Evolutionary conservation across 371 early-diverging fungal species (phyloP).

Genomic region (Actinomortierella wolfii): DNA sequence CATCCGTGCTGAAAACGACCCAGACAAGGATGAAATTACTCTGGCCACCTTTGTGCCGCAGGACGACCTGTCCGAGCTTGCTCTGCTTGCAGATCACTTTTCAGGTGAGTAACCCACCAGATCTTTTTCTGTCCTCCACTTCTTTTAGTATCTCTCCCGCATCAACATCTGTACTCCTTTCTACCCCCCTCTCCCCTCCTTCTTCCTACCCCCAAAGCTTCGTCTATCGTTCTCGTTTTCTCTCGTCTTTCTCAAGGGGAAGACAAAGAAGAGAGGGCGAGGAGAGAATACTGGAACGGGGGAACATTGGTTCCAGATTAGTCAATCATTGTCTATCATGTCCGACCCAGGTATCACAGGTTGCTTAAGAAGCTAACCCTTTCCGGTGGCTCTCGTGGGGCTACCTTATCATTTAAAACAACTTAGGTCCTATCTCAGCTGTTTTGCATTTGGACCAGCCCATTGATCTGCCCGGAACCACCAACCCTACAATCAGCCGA

Average conservation of each 20-base stretch:
- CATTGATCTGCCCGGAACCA: slow-evolving; percentile 15
- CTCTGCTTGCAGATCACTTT: slow-evolving; percentile 38
- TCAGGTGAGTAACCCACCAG: slow-evolving; percentile 18
- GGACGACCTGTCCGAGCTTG: slow-evolving; percentile 43
- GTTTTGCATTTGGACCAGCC: slow-evolving; percentile 49
- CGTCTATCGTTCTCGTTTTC: no score
- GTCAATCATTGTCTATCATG: no score
- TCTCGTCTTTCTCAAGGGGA: no score
- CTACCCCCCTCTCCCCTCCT: no score
- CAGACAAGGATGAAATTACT: slow-evolving; percentile 42
- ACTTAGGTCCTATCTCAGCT: slow-evolving; percentile 59
- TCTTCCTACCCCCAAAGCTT: no score
- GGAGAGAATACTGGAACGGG: no score
- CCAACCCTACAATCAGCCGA: slow-evolving; percentile 18
- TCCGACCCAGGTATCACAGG: no score
- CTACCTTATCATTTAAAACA: background rate
- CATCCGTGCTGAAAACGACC: slow-evolving; percentile 31
- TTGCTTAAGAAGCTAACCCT: background rate
- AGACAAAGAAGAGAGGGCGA: no score
- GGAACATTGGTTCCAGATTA: no score
- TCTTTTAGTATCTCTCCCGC: no score
- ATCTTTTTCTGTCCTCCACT: no score
- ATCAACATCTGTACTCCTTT: no score
- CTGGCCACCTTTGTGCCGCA: slow-evolving; percentile 43
- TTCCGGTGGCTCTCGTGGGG: background rate